phyloP scores from a whole-genome alignment of 225 moss, liverwort and hornwort species.

The Pleurozium schreberi region DNA sequence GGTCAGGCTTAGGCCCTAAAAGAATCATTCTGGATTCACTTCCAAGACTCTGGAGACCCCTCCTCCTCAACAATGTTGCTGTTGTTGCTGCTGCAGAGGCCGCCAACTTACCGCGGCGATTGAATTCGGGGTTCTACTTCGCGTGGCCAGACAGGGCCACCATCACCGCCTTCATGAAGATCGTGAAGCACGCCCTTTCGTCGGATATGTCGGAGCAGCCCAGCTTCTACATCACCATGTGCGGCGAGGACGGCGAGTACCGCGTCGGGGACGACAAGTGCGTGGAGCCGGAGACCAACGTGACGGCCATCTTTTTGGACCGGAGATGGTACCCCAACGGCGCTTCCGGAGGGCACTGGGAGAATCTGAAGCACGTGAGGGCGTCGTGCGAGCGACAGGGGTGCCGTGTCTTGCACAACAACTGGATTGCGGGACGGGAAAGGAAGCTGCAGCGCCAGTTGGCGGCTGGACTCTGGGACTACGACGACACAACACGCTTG shows the following conservation, averaged over 20 bases:
- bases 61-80: background rate
- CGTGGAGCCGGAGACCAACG: constrained; percentile 59
- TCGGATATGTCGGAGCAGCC: constrained; percentile 90
- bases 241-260: constrained; percentile 51
- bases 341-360: constrained; percentile 62
- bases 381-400: constrained; percentile 49
- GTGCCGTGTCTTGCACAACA: constrained; percentile 79
- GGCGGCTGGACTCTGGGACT: constrained; percentile 84
- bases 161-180: constrained; percentile 49
- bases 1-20: background rate
- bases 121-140: constrained; percentile 96
- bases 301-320: constrained; percentile 74
- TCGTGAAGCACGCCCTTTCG: constrained; percentile 53
- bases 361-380: constrained; percentile 34
- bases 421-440: constrained; percentile 72
- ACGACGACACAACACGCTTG: constrained; percentile 51
- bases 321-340: constrained; percentile 69
- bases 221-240: constrained; percentile 90
- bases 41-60: background rate
- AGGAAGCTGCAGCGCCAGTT: constrained; percentile 68
- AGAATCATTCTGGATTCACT: background rate
- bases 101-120: constrained; percentile 62
- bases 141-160: constrained; percentile 70
- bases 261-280: constrained; percentile 52
- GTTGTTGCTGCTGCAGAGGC: constrained; percentile 50